Evolutionary conservation across 371 early-diverging fungal genomes (phyloP).

Genomic region (Saksenaea oblongispora): DNA sequence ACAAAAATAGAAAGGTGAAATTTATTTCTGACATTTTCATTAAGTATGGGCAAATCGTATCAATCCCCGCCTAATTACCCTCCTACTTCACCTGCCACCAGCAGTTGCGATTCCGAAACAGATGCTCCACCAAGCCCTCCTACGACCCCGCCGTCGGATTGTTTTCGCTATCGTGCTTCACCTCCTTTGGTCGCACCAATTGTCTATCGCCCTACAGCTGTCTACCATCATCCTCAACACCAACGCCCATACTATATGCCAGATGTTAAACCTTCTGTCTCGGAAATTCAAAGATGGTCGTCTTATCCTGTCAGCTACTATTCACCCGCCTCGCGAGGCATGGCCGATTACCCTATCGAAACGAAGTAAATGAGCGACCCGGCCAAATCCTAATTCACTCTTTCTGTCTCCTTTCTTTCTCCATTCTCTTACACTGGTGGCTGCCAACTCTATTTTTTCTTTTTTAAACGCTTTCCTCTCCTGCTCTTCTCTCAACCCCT

Average conservation of each 20-base stretch:
- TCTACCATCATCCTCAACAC: conserved; percentile 6
- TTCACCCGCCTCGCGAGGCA: conserved; percentile 1
- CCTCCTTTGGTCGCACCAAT: conserved; percentile 19
- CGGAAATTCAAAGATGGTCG: conserved; percentile 2
- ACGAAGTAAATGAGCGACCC: not conserved
- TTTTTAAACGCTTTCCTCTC: conserved; percentile 10
- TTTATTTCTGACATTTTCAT: conserved; percentile 5
- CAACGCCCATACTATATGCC: not conserved
- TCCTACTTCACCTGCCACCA: conserved; percentile 17
- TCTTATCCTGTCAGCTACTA: not conserved
- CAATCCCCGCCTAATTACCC: conserved; percentile 19
- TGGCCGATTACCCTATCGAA: not conserved
- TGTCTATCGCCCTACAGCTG: conserved; percentile 18
- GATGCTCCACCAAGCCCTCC: conserved; percentile 34
- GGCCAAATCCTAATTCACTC: not conserved
- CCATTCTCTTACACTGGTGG: not conserved
- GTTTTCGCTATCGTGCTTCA: conserved; percentile 18
- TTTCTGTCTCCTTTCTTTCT: not conserved
- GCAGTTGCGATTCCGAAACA: conserved; percentile 37
- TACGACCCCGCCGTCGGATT: conserved; percentile 20
- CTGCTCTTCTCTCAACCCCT: not conserved
- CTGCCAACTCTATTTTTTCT: conserved; percentile 1
- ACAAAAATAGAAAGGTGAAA: not conserved
- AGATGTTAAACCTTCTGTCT: not conserved
- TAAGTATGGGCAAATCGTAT: conserved; percentile 17